Conservation (phyloP, 2,329 filamentous ascomycete species). For the Arthroderma sp. region DNA sequence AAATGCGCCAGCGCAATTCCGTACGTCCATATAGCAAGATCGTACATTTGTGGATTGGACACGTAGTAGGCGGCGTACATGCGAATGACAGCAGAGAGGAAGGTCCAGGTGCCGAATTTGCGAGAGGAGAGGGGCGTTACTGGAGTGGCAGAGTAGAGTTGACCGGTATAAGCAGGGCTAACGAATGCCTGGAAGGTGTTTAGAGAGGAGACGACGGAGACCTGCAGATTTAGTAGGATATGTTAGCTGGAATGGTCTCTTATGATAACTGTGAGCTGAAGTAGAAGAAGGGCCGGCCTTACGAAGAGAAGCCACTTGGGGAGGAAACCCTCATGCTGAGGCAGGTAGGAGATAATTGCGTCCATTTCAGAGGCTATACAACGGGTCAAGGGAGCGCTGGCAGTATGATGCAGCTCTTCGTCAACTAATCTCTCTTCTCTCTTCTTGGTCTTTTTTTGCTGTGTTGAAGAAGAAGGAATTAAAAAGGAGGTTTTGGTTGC, state of each 20-base stretch:
- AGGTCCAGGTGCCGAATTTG: conserved; percentile 80
- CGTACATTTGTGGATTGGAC: conserved; percentile 58
- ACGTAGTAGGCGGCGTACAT: conserved; percentile 78
- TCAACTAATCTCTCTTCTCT: not conserved
- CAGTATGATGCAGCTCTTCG: not conserved
- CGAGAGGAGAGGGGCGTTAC: conserved; percentile 65
- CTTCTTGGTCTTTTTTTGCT: no score
- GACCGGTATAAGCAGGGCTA: conserved; percentile 69
- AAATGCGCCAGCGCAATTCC: conserved; percentile 67
- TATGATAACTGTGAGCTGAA: conserved; percentile 1
- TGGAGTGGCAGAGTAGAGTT: conserved; percentile 55
- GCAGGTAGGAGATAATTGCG: conserved; percentile 19
- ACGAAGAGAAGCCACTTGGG: conserved; percentile 57
- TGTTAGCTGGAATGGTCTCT: conserved; percentile 8
- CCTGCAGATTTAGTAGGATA: conserved; percentile 39
- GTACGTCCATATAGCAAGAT: conserved; percentile 73
- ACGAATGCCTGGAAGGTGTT: conserved; percentile 78
- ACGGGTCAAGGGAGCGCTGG: not conserved
- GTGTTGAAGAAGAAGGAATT: not conserved
- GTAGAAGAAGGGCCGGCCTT: conserved; percentile 19
- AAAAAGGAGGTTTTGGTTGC: not conserved
- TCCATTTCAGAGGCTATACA: conserved; percentile 13
- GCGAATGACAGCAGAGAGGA: conserved; percentile 63
- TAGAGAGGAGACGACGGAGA: conserved; percentile 67
- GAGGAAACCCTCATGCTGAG: conserved; percentile 39